Conservation (phyloP, 257 asterid species). For the Eustoma russellianum region DNA sequence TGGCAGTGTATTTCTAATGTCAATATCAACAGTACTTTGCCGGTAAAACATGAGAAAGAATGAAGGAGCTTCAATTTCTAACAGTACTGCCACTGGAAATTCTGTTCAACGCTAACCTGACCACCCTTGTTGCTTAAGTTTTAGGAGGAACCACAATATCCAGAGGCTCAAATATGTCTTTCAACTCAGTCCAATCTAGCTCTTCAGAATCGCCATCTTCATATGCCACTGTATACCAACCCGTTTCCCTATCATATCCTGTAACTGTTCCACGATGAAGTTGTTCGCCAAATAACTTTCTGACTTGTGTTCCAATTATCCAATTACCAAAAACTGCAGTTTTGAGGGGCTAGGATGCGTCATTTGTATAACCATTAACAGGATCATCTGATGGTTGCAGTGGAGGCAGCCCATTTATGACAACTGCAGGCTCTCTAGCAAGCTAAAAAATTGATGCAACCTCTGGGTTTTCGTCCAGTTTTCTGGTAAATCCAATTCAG, state of each 20-base stretch:
- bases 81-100: too few relatives aligned
- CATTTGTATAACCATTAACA: slow-evolving; percentile 4
- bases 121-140: slow-evolving; percentile 39
- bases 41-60: too few relatives aligned
- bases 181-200: slow-evolving; percentile 54
- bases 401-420: slow-evolving; percentile 56
- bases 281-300: slow-evolving; percentile 33
- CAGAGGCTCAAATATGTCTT: slow-evolving; percentile 39
- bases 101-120: slow-evolving; percentile 2
- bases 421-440: slow-evolving; percentile 62
- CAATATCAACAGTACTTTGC: too few relatives aligned
- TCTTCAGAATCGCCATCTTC: slow-evolving; percentile 75
- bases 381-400: slow-evolving; percentile 15
- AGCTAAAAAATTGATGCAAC: slow-evolving; percentile 23
- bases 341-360: slow-evolving; percentile 8
- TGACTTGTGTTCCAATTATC: slow-evolving; percentile 58
- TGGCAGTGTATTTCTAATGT: too few relatives aligned
- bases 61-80: too few relatives aligned
- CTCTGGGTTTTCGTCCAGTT: too few relatives aligned
- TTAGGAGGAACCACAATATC: slow-evolving; percentile 48
- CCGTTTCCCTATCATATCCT: slow-evolving; percentile 36
- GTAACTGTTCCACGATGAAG: slow-evolving; percentile 34
- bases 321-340: slow-evolving; percentile 42
- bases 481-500: too few relatives aligned
- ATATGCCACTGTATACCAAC: slow-evolving; percentile 58